Evolutionary conservation across 805 yeast species (phyloP).

Genomic region (Kodamaea jinghongensis): DNA sequence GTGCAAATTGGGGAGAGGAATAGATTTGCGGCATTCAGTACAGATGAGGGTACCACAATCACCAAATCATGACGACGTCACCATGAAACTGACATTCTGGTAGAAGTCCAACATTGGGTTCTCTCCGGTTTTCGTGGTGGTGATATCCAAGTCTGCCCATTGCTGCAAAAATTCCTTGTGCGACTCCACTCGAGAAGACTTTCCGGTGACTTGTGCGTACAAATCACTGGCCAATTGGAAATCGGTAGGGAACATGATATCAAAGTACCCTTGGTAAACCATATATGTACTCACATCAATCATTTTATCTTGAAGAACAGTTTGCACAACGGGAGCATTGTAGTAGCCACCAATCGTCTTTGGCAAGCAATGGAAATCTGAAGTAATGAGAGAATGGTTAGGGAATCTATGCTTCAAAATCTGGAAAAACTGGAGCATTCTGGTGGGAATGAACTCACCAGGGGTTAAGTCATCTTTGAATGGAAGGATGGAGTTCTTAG

Average conservation of each 20-base stretch:
- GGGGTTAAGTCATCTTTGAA: slow-evolving; percentile 63
- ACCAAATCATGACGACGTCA: too few species aligned
- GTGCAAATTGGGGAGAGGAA: too few species aligned
- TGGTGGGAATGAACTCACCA: slow-evolving; percentile 81
- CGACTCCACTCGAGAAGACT: slow-evolving; percentile 48
- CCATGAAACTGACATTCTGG: slow-evolving; percentile 67
- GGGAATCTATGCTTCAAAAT: slow-evolving; percentile 67
- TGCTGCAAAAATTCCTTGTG: slow-evolving; percentile 64
- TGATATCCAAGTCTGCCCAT: slow-evolving; percentile 69
- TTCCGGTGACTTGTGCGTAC: slow-evolving; percentile 64
- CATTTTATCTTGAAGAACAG: slow-evolving; percentile 64
- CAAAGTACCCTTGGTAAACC: slow-evolving; percentile 85
- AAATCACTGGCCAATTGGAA: slow-evolving; percentile 59
- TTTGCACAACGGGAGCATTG: slow-evolving; percentile 78
- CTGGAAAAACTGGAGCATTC: slow-evolving; percentile 62
- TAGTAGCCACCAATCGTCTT: slow-evolving; percentile 51
- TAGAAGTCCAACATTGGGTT: slow-evolving; percentile 81
- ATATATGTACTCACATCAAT: slow-evolving; percentile 69
- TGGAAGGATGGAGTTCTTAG: slow-evolving; percentile 57
- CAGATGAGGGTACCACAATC: background rate
- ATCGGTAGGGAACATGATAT: slow-evolving; percentile 84
- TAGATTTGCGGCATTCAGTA: background rate
- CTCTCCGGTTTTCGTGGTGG: slow-evolving; percentile 74
- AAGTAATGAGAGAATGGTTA: slow-evolving; percentile 65
- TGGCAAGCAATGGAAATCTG: slow-evolving; percentile 62